A percentile compares a stretch with the other conserved stretches of the same genome.
Evolutionary conservation across 2,329 filamentous ascomycete genomes (phyloP).

Genomic region (Sarocladium strictum): DNA sequence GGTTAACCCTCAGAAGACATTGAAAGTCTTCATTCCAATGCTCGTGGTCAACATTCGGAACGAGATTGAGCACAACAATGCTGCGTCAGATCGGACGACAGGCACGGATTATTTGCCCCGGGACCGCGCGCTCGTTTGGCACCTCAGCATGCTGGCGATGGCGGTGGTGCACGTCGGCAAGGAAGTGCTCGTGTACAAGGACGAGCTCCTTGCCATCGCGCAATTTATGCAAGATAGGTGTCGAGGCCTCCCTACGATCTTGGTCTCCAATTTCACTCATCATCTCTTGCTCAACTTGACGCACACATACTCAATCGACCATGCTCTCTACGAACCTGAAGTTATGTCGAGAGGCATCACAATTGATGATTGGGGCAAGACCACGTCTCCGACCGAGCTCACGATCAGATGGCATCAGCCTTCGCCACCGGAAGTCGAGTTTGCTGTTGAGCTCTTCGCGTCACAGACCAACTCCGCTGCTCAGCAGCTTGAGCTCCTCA

Average conservation of each 20-base stretch:
- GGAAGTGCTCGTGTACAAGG: conserved; percentile 81
- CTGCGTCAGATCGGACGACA: conserved; percentile 88
- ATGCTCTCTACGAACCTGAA: conserved; percentile 77
- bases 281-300: conserved; percentile 92
- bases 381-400: conserved; percentile 66
- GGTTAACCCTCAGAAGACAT: conserved; percentile 86
- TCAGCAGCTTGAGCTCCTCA: conserved; percentile 69
- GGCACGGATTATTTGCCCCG: conserved; percentile 89
- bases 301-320: conserved; percentile 88
- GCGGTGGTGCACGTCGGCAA: conserved; percentile 92
- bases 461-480: conserved; percentile 75
- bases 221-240: conserved; percentile 96
- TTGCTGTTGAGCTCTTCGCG: conserved; percentile 84
- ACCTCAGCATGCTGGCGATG: conserved; percentile 96
- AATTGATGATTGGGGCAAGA: conserved; percentile 77
- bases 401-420: conserved; percentile 91
- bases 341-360: conserved; percentile 66
- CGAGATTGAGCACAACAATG: conserved; percentile 94
- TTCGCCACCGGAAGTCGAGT: conserved; percentile 70
- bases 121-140: conserved; percentile 91
- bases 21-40: conserved; percentile 86
- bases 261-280: conserved; percentile 96
- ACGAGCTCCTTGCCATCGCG: conserved; percentile 85
- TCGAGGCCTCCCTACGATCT: conserved; percentile 85
- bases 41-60: conserved; percentile 87